phyloP scores from a whole-genome alignment of 225 moss, liverwort and hornwort genomes.

The Climacium dendroides region DNA sequence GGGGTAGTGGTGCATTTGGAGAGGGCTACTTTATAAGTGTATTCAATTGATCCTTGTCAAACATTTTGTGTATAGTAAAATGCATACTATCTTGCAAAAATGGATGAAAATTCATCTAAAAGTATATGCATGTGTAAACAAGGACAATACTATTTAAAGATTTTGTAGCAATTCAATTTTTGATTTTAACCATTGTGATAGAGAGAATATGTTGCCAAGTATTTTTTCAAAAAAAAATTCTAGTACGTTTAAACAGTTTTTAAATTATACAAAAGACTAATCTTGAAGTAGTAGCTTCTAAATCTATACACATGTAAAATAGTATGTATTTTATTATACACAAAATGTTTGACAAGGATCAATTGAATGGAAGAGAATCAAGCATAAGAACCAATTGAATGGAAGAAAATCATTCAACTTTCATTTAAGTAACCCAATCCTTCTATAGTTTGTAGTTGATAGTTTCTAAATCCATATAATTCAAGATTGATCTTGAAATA shows the following conservation, averaged over 20 bases:
- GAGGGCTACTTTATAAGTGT: neutral
- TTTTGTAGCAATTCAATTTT: neutral
- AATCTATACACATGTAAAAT: neutral
- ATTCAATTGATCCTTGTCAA: too few relatives aligned
- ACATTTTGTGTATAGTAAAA: too few relatives aligned
- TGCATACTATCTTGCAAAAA: neutral
- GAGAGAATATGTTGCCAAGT: neutral
- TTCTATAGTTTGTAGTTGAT: neutral
- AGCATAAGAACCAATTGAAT: neutral
- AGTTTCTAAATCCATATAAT: too few relatives aligned
- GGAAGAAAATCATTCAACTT: neutral
- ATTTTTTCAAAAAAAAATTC: neutral
- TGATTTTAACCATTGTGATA: neutral
- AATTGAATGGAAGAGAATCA: neutral
- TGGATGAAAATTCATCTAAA: neutral
- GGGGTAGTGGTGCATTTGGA: accelerated
- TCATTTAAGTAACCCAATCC: neutral
- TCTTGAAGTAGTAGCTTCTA: neutral
- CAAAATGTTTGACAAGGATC: neutral
- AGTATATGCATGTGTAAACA: neutral
- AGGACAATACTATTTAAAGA: neutral
- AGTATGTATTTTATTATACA: accelerated
- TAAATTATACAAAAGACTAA: neutral
- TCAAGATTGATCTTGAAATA: too few relatives aligned
- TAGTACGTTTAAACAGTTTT: neutral